Evolutionary conservation across 805 yeast genomes (phyloP).

Genomic region (Suhomyces kilbournensis): DNA sequence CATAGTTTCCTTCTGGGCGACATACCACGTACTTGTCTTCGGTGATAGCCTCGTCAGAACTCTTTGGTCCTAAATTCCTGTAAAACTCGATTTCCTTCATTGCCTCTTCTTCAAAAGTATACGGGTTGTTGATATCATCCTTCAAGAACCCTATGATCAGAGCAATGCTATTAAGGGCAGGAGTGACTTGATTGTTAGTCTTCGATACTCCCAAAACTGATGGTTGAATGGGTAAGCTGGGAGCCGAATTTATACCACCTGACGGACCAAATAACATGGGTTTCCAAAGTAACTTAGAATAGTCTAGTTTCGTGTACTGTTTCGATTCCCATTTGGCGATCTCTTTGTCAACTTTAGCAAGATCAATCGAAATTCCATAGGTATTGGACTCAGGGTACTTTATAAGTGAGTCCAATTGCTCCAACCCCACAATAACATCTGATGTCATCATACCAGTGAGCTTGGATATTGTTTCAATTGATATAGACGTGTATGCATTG

Average conservation of each 20-base stretch:
- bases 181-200: constrained; percentile 13
- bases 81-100: constrained; percentile 42
- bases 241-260: constrained; percentile 73
- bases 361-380: constrained; percentile 55
- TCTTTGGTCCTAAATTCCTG: constrained; percentile 6
- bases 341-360: constrained; percentile 38
- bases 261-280: constrained; percentile 83
- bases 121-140: constrained; percentile 66
- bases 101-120: constrained; percentile 57
- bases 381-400: constrained; percentile 41
- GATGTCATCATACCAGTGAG: constrained; percentile 83
- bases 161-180: constrained; percentile 45
- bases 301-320: constrained; percentile 49
- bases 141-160: constrained; percentile 56
- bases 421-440: constrained; percentile 85
- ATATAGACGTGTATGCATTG: constrained; percentile 21
- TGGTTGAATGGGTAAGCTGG: constrained; percentile 29
- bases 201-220: constrained; percentile 9
- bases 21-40: constrained; percentile 26
- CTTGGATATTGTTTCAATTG: constrained; percentile 61
- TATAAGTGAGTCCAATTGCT: constrained; percentile 63
- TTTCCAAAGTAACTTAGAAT: constrained; percentile 66
- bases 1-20: constrained; percentile 31
- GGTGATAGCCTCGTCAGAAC: neutral
- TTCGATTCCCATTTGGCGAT: constrained; percentile 54